Base-by-base conservation (phyloP, 2,329 filamentous ascomycete genomes). In the Botrytis medusae region DNA sequence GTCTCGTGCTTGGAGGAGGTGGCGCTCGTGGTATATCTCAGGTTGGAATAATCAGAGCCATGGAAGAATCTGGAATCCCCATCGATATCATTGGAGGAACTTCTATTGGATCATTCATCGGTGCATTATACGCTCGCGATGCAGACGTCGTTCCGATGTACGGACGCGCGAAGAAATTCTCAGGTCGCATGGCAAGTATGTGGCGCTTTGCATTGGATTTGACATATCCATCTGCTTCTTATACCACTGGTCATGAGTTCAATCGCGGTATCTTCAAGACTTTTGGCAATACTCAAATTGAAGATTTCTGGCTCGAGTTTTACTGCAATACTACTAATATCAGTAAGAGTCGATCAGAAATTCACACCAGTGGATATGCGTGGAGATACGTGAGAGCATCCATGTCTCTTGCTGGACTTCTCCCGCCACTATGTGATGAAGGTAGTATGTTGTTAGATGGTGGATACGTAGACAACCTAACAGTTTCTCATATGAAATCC, bases 271-370 rank as follows among this genome's bases (percentile, higher is more conserved):
- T 99, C 76, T 99, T 98, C 89, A 99, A 99, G 83, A 94, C 95
- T 0, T 98, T 99, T 81, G 96, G 95, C 22, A 94, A 98, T 79
- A 93, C 93, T 16, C 96, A 98, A 81, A 98, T 99, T 73, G 96
- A 99, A 83, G 96, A 99, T 82, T 99, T 98, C 80, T 99, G 96
- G 96, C 88, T 99, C 18, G 94, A 97, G 78, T 99, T 94, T 82
- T 99, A 99, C 84, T 99, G 97, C 87, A 99, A 99, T 83, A 98
- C 96, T 0, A 99, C 97, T 54, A 99, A 98, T 82, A 98, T 99
- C 83, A 97, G 93, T 84, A 97, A 97, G 82, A 96, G 93, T 75
- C 89, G 95, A 32, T 90, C 90, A 4, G 96, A 99, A 81, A 95
- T 97, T 77, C 96, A 99, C 83, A 98, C 94, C 0, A 96, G 93